phyloP scores from a whole-genome alignment of 805 yeast species.

The Groenewaldozyma tartarivorans region DNA sequence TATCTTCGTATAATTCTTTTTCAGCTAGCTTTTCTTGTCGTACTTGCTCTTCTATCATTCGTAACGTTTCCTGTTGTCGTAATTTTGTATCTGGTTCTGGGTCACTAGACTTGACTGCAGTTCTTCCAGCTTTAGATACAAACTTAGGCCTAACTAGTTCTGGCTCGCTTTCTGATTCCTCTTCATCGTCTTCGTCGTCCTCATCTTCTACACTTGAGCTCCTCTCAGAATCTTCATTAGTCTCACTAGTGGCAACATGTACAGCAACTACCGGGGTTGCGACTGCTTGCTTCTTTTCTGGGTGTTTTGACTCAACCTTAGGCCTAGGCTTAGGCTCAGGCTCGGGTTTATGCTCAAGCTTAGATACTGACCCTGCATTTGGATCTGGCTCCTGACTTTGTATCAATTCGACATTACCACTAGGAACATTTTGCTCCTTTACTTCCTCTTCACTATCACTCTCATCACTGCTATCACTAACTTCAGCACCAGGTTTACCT shows the following conservation, averaged over 20 bases:
- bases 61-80: constrained; percentile 18
- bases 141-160: constrained; percentile 21
- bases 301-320: constrained; percentile 21
- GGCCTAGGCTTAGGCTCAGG: constrained; percentile 6
- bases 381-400: constrained; percentile 5
- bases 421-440: neutral
- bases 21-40: constrained; percentile 21
- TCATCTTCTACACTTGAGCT: constrained; percentile 2
- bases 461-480: constrained; percentile 17
- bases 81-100: constrained; percentile 1
- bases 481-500: constrained; percentile 13
- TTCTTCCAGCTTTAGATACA: constrained; percentile 21
- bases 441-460: constrained; percentile 10
- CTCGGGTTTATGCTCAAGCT: constrained; percentile 25
- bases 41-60: constrained; percentile 21
- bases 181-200: constrained; percentile 8
- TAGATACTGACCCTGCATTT: constrained; percentile 23
- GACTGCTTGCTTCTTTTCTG: constrained; percentile 24
- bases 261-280: too few relatives aligned
- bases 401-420: neutral
- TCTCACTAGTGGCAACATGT: constrained; percentile 19
- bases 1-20: constrained; percentile 17
- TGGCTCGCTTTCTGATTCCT: constrained; percentile 6
- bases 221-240: constrained; percentile 17
- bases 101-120: constrained; percentile 13